Base-by-base conservation (phyloP, 345 rosid species). In the Adansonia digitata region DNA sequence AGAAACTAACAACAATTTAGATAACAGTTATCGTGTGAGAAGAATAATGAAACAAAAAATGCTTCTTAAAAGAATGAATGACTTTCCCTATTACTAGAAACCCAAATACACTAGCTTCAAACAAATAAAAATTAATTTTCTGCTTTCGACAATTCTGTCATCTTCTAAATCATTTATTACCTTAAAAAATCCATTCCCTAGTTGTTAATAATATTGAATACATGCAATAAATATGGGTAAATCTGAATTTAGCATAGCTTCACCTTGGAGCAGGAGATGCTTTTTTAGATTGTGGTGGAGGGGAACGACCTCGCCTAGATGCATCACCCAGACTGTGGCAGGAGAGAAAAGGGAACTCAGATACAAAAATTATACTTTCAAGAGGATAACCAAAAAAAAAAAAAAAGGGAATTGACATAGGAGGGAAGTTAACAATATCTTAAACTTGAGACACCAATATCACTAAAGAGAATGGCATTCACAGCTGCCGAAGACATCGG, bases 251-350 rank as follows among this genome's bases (percentile, higher is more conserved):
- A 75, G 26, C 17, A 11, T 13, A 15, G 59, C 7, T 73, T 9
- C 76, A 92, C 98, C 89, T 92, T n/a, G 90, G 82, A 31, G 91
- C 91, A 18, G 94, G 90, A 81, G 95, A 89, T 66, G 84, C 71
- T 75, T 87, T 84, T 80, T 83, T 92, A 65, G 91, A 69, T 57
- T 77, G 91, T 18, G 91, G 85, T 5, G 84, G 88, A 24, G 97
- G 88, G 52, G 91, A 87, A 43, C 86, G 88, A 66, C 94, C 97
- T 63, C 91, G 35, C 82, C 77, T 86, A 73, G 81, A 88, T 27
- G 75, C 84, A 15, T 78, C 86, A n/a, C 79, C 81, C 72, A 92
- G 84, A 60, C 98, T 92, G 78, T 90, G 75, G 56, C 26, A 49
- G 26, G 35, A 14, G 40, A 18, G 24, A 37, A 37, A 42, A 15